Conservation (phyloP, 139 green algal genomes). For the Nannochloris sp. region DNA sequence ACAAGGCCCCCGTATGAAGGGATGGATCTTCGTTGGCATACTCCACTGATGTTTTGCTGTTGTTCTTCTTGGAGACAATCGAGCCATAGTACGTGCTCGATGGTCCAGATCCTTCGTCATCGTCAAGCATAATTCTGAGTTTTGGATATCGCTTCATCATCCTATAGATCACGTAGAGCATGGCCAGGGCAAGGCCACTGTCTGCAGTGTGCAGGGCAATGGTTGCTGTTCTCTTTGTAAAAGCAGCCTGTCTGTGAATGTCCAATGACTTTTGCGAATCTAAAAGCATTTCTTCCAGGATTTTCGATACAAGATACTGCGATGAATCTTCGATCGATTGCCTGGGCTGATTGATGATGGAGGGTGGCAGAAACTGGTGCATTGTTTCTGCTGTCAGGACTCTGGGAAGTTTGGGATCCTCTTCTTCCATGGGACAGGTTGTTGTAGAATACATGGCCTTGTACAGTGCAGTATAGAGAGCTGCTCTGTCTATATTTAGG, state of each 20-base stretch:
- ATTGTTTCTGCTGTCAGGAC: not conserved
- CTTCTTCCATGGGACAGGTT: slow-evolving; percentile 22
- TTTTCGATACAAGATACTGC: slow-evolving; percentile 1
- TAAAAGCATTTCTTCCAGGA: slow-evolving; percentile 22
- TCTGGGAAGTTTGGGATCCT: slow-evolving; percentile 1
- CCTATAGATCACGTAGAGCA: slow-evolving; percentile 34
- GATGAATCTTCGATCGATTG: not conserved
- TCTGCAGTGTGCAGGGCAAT: slow-evolving; percentile 10
- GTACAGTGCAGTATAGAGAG: slow-evolving; percentile 54
- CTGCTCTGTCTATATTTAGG: slow-evolving; percentile 55
- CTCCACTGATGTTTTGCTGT: not conserved
- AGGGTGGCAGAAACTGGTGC: not conserved
- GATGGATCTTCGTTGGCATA: slow-evolving; percentile 11
- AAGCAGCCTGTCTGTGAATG: slow-evolving; percentile 35
- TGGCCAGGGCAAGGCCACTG: slow-evolving; percentile 21
- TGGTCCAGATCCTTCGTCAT: slow-evolving; percentile 44
- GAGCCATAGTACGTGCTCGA: slow-evolving; percentile 19
- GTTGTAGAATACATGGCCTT: slow-evolving; percentile 31
- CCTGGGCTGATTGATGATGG: not conserved
- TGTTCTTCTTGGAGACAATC: not conserved
- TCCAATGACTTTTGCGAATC: slow-evolving; percentile 38
- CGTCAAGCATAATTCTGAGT: slow-evolving; percentile 55
- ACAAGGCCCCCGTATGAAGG: slow-evolving; percentile 16
- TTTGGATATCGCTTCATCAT: slow-evolving; percentile 39
- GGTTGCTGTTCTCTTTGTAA: slow-evolving; percentile 35